These are phyloP conservation scores for Diplosphaera chodatii DNA, from an alignment of 139 green algal species.

Conservation along the genomic window DNA sequence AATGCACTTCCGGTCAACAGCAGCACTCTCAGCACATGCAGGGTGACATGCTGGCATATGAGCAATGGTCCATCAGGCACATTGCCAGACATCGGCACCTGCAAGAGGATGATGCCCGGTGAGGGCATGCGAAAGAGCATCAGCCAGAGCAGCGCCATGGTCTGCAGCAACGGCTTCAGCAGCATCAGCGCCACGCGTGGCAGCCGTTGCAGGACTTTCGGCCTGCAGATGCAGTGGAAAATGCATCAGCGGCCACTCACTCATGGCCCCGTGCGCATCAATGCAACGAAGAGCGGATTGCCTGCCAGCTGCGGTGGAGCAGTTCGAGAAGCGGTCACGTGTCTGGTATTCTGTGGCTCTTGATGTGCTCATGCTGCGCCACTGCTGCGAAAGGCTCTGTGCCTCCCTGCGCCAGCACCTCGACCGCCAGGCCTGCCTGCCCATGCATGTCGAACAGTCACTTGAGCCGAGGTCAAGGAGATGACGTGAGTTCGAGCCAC, in stretches of 20 bases:
- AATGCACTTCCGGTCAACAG: not conserved
- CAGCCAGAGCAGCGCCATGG: slow-evolving; percentile 49
- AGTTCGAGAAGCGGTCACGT: slow-evolving; percentile 12
- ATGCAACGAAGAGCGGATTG: too few species aligned
- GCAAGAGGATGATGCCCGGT: slow-evolving; percentile 52
- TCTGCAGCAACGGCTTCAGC: slow-evolving; percentile 62
- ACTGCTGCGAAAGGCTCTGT: slow-evolving; percentile 4
- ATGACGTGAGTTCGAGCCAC: too few species aligned
- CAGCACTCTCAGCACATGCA: not conserved
- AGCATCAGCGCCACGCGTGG: slow-evolving; percentile 45
- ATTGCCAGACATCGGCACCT: not conserved
- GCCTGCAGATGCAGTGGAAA: slow-evolving; percentile 16
- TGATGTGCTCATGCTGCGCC: not conserved
- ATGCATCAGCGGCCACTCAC: too few species aligned
- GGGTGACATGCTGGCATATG: too few species aligned
- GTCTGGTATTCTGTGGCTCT: not conserved
- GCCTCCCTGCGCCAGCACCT: slow-evolving; percentile 33
- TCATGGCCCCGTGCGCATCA: too few species aligned
- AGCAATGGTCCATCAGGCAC: too few species aligned
- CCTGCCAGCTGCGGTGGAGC: too few species aligned
- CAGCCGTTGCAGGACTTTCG: slow-evolving; percentile 24
- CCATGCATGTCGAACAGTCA: too few species aligned
- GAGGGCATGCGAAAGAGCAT: slow-evolving; percentile 47
- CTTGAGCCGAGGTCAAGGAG: too few species aligned
- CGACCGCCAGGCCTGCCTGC: slow-evolving; percentile 36